Evolutionary conservation across 2,329 filamentous ascomycete genomes (phyloP), one percentile per base, ranked within the genome.

Genomic region (Fusarium sulawesiense): DNA sequence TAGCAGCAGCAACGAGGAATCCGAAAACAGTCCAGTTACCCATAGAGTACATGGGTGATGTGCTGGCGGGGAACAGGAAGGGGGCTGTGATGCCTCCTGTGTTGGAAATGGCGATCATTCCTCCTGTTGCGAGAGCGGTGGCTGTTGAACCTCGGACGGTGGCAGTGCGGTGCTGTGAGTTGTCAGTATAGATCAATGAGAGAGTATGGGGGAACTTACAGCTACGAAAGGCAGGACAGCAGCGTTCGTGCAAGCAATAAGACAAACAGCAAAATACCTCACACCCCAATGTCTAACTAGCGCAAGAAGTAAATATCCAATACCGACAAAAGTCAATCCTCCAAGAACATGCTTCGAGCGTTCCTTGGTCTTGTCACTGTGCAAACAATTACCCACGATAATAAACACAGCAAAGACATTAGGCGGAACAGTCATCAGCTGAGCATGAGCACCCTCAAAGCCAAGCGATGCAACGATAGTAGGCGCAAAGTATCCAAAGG

Each of bases 391-490:
- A 20, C 78, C 73, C 7, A 80, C 65, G 11, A 78, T 75, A 53
- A 80, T 66, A 29, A 80, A 75, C 12, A 80, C 75, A 13, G 78
- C 77, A 51, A 79, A 76, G 27, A 80, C 78, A 25, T 80, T 80
- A 4, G 79, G 79, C 5, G 79, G 79, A 1, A 80, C 78, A 3
- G 78, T 80, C 21, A 80, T 67, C 6, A 80, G 69, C 60, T 80
- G 79, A 5, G 78, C 79, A n/a, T 74, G 56, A 51, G 78, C 66
- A 2, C 75, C 76, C 23, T 68, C 64, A 62, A 79, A 80, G 18
- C 79, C 78, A 13, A 80, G 77, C 4, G 76, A 74, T 20, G 78
- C 70, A 23, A 80, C 74, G 27, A 80, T 80, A 2, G 78, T 77
- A 4, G 79, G 79, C 1, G 76, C 74, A 34, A 80, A 80, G 67